Conservation (phyloP, 768 basidiomycete genomes). For the Strobilomyces echinocephalus region DNA sequence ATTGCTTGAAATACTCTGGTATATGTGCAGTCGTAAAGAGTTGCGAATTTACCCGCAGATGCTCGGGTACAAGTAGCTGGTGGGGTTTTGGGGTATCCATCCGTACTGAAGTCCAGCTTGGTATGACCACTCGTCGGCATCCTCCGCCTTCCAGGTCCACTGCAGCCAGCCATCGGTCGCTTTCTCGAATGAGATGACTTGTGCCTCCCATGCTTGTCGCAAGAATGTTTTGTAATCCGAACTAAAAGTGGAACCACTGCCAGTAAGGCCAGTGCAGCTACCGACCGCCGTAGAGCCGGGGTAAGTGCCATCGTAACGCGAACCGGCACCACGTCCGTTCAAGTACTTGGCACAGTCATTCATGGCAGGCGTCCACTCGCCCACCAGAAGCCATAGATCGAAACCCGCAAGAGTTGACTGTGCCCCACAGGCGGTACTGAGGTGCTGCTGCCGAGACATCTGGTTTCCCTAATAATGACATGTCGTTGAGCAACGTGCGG, state of each 20-base stretch:
- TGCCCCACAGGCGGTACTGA: slow-evolving; percentile 51
- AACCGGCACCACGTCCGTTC: slow-evolving; percentile 74
- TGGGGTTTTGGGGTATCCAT: slow-evolving; percentile 73
- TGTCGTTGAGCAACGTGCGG: not conserved
- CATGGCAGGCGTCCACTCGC: slow-evolving; percentile 80
- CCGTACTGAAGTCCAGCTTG: slow-evolving; percentile 73
- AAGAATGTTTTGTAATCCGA: slow-evolving; percentile 77
- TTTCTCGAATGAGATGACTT: slow-evolving; percentile 66
- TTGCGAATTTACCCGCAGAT: slow-evolving; percentile 46
- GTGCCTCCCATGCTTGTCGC: slow-evolving; percentile 80
- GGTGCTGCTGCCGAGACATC: slow-evolving; percentile 50
- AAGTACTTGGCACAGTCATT: slow-evolving; percentile 63
- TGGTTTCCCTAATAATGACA: slow-evolving; percentile 41
- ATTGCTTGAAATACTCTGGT: not conserved
- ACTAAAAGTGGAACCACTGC: slow-evolving; percentile 70
- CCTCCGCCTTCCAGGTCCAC: slow-evolving; percentile 84
- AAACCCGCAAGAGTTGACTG: slow-evolving; percentile 44
- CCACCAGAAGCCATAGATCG: slow-evolving; percentile 77
- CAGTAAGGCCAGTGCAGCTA: slow-evolving; percentile 70
- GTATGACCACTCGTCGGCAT: slow-evolving; percentile 88
- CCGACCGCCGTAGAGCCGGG: slow-evolving; percentile 65
- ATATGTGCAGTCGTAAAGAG: not conserved
- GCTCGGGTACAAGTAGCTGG: slow-evolving; percentile 48
- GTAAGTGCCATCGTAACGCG: slow-evolving; percentile 60
- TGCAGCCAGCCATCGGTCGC: slow-evolving; percentile 67